Evolutionary conservation across 257 asterid species (phyloP), one percentile per base, ranked within the genome.

Genomic region (Prunella vulgaris): DNA sequence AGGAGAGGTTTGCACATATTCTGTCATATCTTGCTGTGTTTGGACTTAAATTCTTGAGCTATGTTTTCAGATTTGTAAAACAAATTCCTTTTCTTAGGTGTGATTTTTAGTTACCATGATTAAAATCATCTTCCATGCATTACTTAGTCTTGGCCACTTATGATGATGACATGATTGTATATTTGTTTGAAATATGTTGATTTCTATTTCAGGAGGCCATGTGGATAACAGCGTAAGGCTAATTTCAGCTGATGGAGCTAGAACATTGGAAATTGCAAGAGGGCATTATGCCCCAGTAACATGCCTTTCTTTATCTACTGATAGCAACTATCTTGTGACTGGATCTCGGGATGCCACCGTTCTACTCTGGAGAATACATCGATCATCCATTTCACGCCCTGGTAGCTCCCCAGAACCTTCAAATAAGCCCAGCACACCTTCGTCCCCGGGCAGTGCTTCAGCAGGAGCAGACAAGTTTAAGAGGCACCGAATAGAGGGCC

Each of bases 241-340:
- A 72, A 81, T 94, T 77, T 94, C 97, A 35, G 86, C 89, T 54
- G 97, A 94, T 70, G 96, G 96, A 68, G 99, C 99, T 65, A 91
- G 81, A 84, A 91, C 99, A 66, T 76, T 89, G 81, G 99, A 94
- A 84, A 76, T 94, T 73, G 99, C 97, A 51, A 80, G 92, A 79
- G 97, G 95, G 68, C 99, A 94, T 82, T 89, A 92, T 77, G 95
- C 96, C 78, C 97, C 99, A 10, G 96, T 94, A 58, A 91, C 97
- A 21, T 94, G 96, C 80, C 72, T 94, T 74, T 77, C 93, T 74
- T 56, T 85, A 68, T 91, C 97, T 76, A 84, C 96, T 33, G 97
- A 86, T 78, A 85, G 91, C 85, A 87, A 65, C 83, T 85, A 87
- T 82, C 96, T 94, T 22, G 97, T 91, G 68, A 87, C 97, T 10